Evolutionary conservation across 2,329 filamentous ascomycete species (phyloP), one percentile per base, ranked within the genome.

Genomic region (Fusarium illudens): DNA sequence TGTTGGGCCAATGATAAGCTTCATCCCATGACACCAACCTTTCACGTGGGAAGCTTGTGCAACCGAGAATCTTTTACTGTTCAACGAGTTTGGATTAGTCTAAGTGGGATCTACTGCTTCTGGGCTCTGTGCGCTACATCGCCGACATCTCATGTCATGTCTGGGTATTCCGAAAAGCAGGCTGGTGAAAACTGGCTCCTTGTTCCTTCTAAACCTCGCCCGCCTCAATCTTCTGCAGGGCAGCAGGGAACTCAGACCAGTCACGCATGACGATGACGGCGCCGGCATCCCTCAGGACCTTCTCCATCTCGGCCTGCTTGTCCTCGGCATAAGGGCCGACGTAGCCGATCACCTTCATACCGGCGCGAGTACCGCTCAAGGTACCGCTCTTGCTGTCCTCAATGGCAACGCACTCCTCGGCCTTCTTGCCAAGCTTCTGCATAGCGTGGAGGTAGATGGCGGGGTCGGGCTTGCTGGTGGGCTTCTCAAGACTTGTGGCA

Each of bases 331-430:
- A 96, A 60, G 91, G 91, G 34, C 94, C 94, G 29, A 96, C 91
- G 79, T 97, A 97, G 58, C 90, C 94, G 73, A 97, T 89, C 67
- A 91, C 89, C 65, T 88, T 90, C 75, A 97, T 96, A 51, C 89
- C 88, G 17, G 94, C 94, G 63, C 92, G 86, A 74, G 90, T 89
- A 61, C 79, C 84, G 69, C 92, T 93, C 60, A 91, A 87, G 42
- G 92, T 92, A 65, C 94, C 94, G 72, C 90, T 93, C 86, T 92
- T 93, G 84, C 90, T 93, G 83, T 97, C 94, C 84, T 97, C 94
- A 62, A 97, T 87, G 22, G 94, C 92, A 30, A 97, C 85, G 70
- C 87, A 89, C 84, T 96, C 90, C 48, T 83, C 82, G 2, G 92
- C 83, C 73, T 86, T 87, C 80, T 91, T 91, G 65, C 90, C 90